These are phyloP conservation scores for Apiospora marii DNA, from an alignment of 2,329 filamentous ascomycete species.

Conservation along the genomic window DNA sequence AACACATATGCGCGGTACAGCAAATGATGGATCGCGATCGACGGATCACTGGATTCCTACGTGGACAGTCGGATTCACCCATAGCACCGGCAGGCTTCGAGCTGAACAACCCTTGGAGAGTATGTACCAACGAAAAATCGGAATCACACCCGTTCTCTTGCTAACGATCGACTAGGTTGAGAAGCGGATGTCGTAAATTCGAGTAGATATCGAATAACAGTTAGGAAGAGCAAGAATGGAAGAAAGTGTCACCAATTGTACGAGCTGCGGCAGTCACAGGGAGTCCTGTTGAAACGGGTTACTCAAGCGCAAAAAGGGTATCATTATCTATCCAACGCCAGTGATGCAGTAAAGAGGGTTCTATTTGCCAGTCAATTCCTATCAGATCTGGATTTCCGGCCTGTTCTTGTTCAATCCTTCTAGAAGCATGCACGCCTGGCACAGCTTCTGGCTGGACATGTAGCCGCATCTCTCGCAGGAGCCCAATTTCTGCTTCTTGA, in stretches of 20 bases:
- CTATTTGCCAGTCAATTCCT: background rate
- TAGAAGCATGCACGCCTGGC: constrained; percentile 90
- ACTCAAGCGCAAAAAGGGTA: constrained; percentile 20
- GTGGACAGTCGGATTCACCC: constrained; percentile 65
- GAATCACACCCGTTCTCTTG: background rate
- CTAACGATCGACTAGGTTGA: constrained; percentile 50
- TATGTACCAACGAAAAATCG: constrained; percentile 43
- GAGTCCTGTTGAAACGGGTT: constrained; percentile 8
- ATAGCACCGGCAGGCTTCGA: constrained; percentile 67
- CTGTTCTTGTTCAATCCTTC: constrained; percentile 89
- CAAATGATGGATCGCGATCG: constrained; percentile 72
- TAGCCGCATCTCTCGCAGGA: constrained; percentile 91
- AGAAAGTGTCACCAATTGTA: constrained; percentile 24
- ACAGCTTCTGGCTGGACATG: constrained; percentile 91
- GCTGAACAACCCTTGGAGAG: constrained; percentile 70
- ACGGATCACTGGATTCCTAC: constrained; percentile 64
- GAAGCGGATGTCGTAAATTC: constrained; percentile 56
- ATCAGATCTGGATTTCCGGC: constrained; percentile 62
- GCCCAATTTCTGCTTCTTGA: constrained; percentile 74
- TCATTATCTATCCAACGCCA: constrained; percentile 22
- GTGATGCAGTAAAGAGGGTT: constrained; percentile 11
- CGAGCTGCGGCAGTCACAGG: constrained; percentile 21
- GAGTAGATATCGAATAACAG: background rate
- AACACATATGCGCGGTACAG: constrained; percentile 27
- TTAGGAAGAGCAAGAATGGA: background rate